Percentiles rank a stretch among this genome's conserved stretches.
phyloP scores from a whole-genome alignment of 2,329 filamentous ascomycete species.

The Mycosphaerella arachidis region DNA sequence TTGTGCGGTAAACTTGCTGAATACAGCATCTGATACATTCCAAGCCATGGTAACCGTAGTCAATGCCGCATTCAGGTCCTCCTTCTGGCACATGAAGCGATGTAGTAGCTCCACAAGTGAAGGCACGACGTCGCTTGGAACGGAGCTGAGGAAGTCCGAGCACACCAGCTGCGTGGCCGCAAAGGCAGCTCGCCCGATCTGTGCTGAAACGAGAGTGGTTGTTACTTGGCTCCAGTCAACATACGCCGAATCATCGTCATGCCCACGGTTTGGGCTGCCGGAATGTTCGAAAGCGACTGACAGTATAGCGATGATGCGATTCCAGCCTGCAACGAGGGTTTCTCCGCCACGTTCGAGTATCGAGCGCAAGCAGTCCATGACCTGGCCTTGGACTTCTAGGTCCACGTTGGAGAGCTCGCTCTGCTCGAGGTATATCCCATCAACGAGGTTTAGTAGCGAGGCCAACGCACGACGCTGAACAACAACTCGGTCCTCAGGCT shows the following conservation, averaged over 20 bases:
- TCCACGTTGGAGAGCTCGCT: conserved; percentile 27
- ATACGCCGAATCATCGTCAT: conserved; percentile 14
- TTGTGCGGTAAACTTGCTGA: conserved; percentile 43
- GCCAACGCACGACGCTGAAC: conserved; percentile 31
- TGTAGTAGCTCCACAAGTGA: conserved; percentile 82
- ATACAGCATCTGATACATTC: conserved; percentile 86
- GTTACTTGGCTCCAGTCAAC: conserved; percentile 30
- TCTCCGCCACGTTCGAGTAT: conserved; percentile 86
- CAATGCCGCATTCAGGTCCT: conserved; percentile 91
- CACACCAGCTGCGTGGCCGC: conserved; percentile 86
- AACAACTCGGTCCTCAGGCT: conserved; percentile 29
- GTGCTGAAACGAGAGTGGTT: conserved; percentile 54
- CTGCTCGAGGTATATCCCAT: conserved; percentile 27
- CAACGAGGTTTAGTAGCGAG: conserved; percentile 46
- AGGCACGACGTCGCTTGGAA: conserved; percentile 67
- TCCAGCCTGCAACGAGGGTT: conserved; percentile 76
- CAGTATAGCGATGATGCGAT: conserved; percentile 78
- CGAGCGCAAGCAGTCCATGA: conserved; percentile 63
- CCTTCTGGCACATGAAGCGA: conserved; percentile 80
- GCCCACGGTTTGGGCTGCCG: conserved; percentile 4
- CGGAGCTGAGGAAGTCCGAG: conserved; percentile 80
- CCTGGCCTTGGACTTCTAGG: conserved; percentile 61
- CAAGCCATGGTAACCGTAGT: conserved; percentile 96
- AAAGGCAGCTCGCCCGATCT: conserved; percentile 81
- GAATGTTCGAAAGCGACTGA: conserved; percentile 66